Evolutionary conservation across 805 yeast genomes (phyloP).

Genomic region (Blastobotrys terrestris): DNA sequence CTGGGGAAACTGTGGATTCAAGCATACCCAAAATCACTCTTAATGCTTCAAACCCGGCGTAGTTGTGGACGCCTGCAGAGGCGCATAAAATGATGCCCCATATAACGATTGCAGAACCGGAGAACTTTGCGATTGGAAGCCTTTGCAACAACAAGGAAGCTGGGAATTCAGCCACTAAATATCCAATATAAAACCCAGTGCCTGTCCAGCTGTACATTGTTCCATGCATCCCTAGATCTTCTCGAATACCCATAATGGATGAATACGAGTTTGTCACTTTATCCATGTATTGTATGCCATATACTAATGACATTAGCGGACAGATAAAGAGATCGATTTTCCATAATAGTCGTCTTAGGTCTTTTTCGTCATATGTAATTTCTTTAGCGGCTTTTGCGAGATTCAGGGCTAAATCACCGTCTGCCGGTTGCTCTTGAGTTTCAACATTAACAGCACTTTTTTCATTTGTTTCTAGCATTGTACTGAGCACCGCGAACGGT

Average conservation of each 20-base stretch:
- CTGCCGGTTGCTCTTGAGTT: not conserved
- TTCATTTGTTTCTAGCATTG: not conserved
- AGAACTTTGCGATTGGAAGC: constrained; percentile 50
- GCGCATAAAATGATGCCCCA: constrained; percentile 59
- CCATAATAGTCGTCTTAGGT: constrained; percentile 31
- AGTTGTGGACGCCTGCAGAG: constrained; percentile 41
- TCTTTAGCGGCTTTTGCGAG: constrained; percentile 1
- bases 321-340: constrained; percentile 49
- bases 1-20: constrained; percentile 52
- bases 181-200: constrained; percentile 58
- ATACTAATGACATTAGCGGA: constrained; percentile 45
- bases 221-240: constrained; percentile 42
- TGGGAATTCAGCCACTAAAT: constrained; percentile 50
- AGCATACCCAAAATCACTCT: constrained; percentile 48
- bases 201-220: constrained; percentile 44
- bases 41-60: constrained; percentile 40
- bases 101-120: constrained; percentile 41
- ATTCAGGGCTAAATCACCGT: constrained; percentile 1
- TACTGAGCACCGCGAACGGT: no score
- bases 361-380: not conserved
- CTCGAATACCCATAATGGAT: constrained; percentile 45
- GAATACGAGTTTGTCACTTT: constrained; percentile 48
- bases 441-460: not conserved
- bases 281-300: constrained; percentile 56
- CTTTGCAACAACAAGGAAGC: constrained; percentile 44